Evolutionary conservation across 1,284 basidiomycete species (phyloP), one percentile per base, ranked within the genome.

Genomic region (Microstroma glucosiphilum): DNA sequence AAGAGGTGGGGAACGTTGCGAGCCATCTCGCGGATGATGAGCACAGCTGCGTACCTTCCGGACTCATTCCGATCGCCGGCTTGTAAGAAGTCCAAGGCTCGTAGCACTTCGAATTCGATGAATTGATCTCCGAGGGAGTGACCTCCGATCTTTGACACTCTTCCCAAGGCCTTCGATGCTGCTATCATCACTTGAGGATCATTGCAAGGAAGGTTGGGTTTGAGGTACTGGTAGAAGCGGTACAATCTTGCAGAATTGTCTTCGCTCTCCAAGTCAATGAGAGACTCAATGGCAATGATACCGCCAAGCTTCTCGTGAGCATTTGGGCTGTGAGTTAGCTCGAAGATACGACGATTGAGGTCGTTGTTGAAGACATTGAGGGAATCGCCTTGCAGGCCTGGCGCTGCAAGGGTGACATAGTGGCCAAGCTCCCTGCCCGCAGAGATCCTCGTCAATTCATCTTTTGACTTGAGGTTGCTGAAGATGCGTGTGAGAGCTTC

Each of bases 151-250:
- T 88, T 85, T 40, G 89, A 89, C 69, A 92, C 89, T 68, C 88
- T 85, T 0, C 90, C 90, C 23, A 91, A 84, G 1, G 88, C 89
- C 76, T 90, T 90, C 23, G 90, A 90, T 1, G 90, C 90, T 1
- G 89, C 87, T 56, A 91, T 83, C 90, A 92, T 92, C 72, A 92
- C 88, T 77, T 87, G 88, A 71, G 89, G 85, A 78, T 92, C 91
- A 66, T 85, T 84, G 76, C 89, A 89, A 7, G 90, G 90, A 19
- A 92, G 84, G 25, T 91, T 85, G 55, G 88, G 85, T 76, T 91
- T 91, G 80, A 91, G 88, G 81, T 92, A 92, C 82, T 92, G 91
- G 83, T 89, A 92, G 80, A 92, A 89, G 43, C 90, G 86, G 80
- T 89, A 92, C 43, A 91, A 85, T 86, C 87, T 63, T 88, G 83